phyloP scores from a whole-genome alignment of 371 early-diverging fungal genomes.

The Actinomortierella wolfii region DNA sequence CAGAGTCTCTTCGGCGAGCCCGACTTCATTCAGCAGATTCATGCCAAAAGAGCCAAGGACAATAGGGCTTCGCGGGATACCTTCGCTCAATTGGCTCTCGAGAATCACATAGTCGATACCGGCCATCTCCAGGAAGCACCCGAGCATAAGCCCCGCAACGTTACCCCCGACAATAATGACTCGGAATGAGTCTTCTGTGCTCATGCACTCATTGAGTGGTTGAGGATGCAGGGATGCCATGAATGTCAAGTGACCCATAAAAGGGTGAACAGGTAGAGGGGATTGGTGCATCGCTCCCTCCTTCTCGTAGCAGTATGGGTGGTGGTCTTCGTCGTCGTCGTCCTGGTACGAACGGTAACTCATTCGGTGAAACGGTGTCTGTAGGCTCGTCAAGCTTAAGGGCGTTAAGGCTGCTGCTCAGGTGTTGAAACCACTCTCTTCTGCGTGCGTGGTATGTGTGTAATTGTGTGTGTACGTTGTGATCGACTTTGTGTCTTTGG shows the following conservation, averaged over 20 bases:
- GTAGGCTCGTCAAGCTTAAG: too few species aligned
- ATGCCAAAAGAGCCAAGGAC: constrained; percentile 20
- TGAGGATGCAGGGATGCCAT: background rate
- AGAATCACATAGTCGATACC: constrained; percentile 14
- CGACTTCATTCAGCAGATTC: constrained; percentile 17
- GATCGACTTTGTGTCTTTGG: too few species aligned
- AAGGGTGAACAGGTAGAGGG: background rate
- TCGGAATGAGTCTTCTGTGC: background rate
- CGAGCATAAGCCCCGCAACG: constrained; percentile 19
- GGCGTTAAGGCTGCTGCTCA: too few species aligned
- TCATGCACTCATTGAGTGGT: background rate
- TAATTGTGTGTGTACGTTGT: too few species aligned
- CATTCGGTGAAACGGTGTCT: too few species aligned
- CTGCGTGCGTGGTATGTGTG: too few species aligned
- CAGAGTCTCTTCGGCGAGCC: constrained; percentile 6
- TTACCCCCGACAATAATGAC: constrained; percentile 18
- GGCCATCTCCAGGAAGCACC: constrained; percentile 5
- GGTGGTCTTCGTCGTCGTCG: too few species aligned
- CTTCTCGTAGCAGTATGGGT: too few species aligned
- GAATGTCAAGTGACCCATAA: background rate
- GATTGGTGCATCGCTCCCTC: background rate
- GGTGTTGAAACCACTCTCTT: too few species aligned
- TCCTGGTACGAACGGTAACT: too few species aligned
- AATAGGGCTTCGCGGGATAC: background rate
- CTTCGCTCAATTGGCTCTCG: constrained; percentile 6